Conservation (phyloP, 352 stramenopile genomes). For the Pythium dissimile region DNA sequence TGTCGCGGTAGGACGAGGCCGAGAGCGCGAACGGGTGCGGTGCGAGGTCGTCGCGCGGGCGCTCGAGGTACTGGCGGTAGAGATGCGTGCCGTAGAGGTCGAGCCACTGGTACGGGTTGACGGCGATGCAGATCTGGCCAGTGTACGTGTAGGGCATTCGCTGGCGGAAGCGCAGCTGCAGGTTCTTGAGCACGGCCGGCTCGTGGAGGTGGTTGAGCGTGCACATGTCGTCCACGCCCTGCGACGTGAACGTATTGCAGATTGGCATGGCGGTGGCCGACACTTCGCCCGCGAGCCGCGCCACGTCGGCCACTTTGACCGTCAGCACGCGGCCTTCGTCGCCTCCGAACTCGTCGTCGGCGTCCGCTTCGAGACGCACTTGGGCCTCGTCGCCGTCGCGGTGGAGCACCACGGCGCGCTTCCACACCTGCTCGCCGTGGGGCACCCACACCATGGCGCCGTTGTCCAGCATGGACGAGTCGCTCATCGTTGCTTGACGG, state of each 20-base stretch:
- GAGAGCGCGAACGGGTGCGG: conserved; percentile 76
- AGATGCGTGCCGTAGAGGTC: conserved; percentile 64
- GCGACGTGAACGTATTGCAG: conserved; percentile 67
- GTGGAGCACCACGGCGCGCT: conserved; percentile 64
- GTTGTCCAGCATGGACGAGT: conserved; percentile 44
- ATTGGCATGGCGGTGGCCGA: conserved; percentile 79
- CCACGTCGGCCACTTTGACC: conserved; percentile 64
- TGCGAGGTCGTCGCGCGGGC: conserved; percentile 44
- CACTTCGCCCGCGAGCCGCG: conserved; percentile 64
- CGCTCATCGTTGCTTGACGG: not conserved
- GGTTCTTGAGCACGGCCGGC: conserved; percentile 71
- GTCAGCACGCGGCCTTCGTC: conserved; percentile 60
- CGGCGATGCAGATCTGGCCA: conserved; percentile 73
- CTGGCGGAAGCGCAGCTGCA: conserved; percentile 63
- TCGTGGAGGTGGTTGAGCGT: conserved; percentile 77
- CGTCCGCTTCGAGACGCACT: conserved; percentile 59
- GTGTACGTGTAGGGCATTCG: conserved; percentile 82
- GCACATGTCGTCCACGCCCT: conserved; percentile 74
- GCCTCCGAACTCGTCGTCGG: conserved; percentile 42
- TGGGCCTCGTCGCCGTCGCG: conserved; percentile 48
- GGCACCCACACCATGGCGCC: conserved; percentile 80
- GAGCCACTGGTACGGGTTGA: conserved; percentile 83
- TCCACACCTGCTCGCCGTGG: conserved; percentile 72
- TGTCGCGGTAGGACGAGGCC: conserved; percentile 62
- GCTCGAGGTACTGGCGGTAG: conserved; percentile 61